Base-by-base conservation (phyloP, 306 rosid species). In the Citrullus mucosospermus region DNA sequence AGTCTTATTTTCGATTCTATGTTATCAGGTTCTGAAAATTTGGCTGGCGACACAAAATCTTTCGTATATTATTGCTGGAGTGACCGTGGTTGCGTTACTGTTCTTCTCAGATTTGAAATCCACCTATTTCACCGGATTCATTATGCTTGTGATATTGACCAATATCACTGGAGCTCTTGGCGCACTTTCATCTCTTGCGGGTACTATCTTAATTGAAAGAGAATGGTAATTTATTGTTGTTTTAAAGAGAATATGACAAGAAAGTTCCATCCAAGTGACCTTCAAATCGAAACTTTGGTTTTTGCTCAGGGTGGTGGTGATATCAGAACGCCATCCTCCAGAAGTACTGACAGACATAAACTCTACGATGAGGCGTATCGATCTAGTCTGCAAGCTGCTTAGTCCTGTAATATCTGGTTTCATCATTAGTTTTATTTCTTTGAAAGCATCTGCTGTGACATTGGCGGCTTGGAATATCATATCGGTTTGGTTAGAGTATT, bases 171-270 rank as follows among this genome's bases (percentile, higher is more conserved):
- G 97, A 58, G 97, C 92, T 54, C 79, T 91, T 60, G 96, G 92
- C 13, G 93, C 86, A 6, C 93, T 92, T 72, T 95, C 98, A 70
- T 87, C 91, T 72, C 96, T 92, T 53, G 96, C 96, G 1, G 97
- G 98, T 16, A 89, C 93, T 82, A 88, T 95, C 88, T 86, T 95
- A 80, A 79, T 95, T 38, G 97, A 95, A 90, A 95, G 97, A 86
- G 97, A 95, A 85, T 95, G 97, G 97, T 95, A 94, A 89, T 53
- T 69, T 76, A 61, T 9, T 67, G 15, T 48, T 41, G 32, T 41
- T 62, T 28, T 48, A 51, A 50, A 18, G 60, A 71, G 58, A 46
- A 25, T 7, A 46, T 25, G 12, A 20, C 36, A 43, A 41, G 54
- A 43, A 41, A 68, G n/a, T 43, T 43, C n/a, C 54, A 68, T 10